Conservation (phyloP, 257 asterid genomes). For the Penstemon newberryi region DNA sequence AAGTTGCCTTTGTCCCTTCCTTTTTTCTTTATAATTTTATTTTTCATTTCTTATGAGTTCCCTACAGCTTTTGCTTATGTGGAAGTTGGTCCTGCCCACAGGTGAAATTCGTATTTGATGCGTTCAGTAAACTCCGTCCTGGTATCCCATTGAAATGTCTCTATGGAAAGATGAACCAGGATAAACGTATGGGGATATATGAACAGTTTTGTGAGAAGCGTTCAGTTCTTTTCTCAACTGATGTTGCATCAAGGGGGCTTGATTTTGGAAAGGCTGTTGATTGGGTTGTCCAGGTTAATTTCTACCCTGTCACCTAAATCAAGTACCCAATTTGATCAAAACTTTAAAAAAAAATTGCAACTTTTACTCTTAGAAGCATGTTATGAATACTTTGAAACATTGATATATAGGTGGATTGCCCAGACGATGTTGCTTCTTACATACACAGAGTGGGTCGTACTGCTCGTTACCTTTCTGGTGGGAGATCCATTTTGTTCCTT, state of each 20-base stretch:
- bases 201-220: conserved; percentile 70
- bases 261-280: conserved; percentile 88
- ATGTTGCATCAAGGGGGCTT: conserved; percentile 95
- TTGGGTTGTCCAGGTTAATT: conserved; percentile 96
- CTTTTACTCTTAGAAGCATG: not conserved
- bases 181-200: conserved; percentile 74
- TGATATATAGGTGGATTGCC: conserved; percentile 79
- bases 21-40: not conserved
- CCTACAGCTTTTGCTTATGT: conserved; percentile 17
- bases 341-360: not conserved
- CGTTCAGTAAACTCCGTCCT: conserved; percentile 95
- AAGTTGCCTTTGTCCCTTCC: not conserved
- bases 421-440: conserved; percentile 86
- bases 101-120: conserved; percentile 80
- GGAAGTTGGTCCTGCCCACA: conserved; percentile 32
- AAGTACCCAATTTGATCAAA: not conserved
- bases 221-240: conserved; percentile 78
- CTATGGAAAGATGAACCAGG: conserved; percentile 94
- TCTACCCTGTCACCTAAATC: conserved; percentile 7
- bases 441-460: conserved; percentile 98
- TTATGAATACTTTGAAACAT: not conserved
- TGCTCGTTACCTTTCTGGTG: conserved; percentile 90
- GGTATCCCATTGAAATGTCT: conserved; percentile 85
- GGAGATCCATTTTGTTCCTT: conserved; percentile 80
- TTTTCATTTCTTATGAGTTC: not conserved